A percentile compares a stretch with the other conserved stretches of the same genome.
These are phyloP conservation scores for Eimeria brunetti DNA, from an alignment of 169 alveolate genomes.

Conservation along the genomic window DNA sequence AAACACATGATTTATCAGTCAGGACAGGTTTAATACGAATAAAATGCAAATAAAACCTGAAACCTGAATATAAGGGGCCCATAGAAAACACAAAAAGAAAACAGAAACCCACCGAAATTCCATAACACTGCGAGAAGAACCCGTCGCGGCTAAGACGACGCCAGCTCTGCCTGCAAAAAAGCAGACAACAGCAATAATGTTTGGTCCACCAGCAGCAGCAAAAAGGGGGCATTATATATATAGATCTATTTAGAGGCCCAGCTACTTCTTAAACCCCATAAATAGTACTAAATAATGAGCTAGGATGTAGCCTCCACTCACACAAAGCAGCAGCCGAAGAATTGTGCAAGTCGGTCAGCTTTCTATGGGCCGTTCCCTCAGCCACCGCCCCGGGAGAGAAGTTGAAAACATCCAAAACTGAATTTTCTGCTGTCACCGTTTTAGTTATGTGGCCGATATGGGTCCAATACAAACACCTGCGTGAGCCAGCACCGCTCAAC, in stretches of 20 bases:
- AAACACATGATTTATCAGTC: background rate
- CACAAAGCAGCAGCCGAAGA: conserved; percentile 56
- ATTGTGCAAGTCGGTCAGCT: conserved; percentile 42
- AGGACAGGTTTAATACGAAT: background rate
- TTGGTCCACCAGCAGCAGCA: background rate
- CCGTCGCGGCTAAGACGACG: conserved; percentile 42
- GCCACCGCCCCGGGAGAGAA: conserved; percentile 55
- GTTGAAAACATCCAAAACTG: conserved; percentile 27
- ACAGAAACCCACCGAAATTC: conserved; percentile 39
- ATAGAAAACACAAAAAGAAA: background rate
- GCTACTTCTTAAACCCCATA: background rate
- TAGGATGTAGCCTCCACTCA: background rate
- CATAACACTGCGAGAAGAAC: conserved; percentile 36
- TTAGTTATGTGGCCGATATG: conserved; percentile 50
- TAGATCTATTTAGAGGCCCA: background rate
- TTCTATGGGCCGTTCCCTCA: conserved; percentile 58
- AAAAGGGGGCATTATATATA: background rate
- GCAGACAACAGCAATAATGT: background rate
- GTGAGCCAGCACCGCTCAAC: background rate
- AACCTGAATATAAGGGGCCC: background rate
- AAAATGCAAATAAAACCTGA: background rate
- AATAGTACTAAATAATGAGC: background rate
- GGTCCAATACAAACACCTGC: conserved; percentile 62
- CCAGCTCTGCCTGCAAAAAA: conserved; percentile 63
- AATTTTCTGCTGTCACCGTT: conserved; percentile 54